Base-by-base conservation (phyloP, 2,329 filamentous ascomycete genomes). In the Colletotrichum tanaceti region DNA sequence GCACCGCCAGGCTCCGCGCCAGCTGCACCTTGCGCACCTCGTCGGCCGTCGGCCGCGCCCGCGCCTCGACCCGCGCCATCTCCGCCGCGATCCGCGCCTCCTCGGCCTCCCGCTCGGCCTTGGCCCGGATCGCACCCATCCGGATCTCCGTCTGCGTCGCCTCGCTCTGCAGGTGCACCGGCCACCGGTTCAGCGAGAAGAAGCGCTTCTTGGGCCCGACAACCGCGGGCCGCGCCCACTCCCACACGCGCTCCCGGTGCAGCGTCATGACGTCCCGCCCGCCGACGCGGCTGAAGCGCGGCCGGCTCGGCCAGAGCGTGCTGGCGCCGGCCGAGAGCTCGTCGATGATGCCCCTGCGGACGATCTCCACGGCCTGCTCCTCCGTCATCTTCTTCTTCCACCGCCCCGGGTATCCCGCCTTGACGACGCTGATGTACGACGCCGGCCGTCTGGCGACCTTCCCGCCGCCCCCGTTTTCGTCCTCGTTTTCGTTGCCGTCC, bases 181-280 rank as follows among this genome's bases (percentile, higher is more conserved):
- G 84, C 85, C 85, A 87, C 46, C 83, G 79, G 72, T 82, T 77
- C 52, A 87, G 74, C 70, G 76, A 74, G 75, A 84, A 87, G 73
- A 79, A 86, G 6, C 73, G 70, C 53, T 71, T 73, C 71, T 50
- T 55, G 49, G n/a, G 28, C 13, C 74, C 74, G 18, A 72, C 72
- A 9, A 75, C 73, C 20, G 52, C 50, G 1, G 73, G 67, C 41
- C 65, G 49, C 6, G 77, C 79, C 76, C 78, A 81, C 70, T 78
- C 76, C 80, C 80, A 81, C 58, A 78, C 68, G 5, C 75, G 71
- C 63, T 81, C 76, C 63, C 77, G 72, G 24, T 72, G 73, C 14
- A 63, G 71, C 11, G 74, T 65, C 53, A 71, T 65, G 59, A 46
- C 68, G 32, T 72, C 65, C 72, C 10, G 70, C 50, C 43, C 62